A percentile compares a stretch with the other conserved stretches of the same genome.
phyloP scores from a whole-genome alignment of 2,329 filamentous ascomycete genomes.

The Aspergillus sp. region DNA sequence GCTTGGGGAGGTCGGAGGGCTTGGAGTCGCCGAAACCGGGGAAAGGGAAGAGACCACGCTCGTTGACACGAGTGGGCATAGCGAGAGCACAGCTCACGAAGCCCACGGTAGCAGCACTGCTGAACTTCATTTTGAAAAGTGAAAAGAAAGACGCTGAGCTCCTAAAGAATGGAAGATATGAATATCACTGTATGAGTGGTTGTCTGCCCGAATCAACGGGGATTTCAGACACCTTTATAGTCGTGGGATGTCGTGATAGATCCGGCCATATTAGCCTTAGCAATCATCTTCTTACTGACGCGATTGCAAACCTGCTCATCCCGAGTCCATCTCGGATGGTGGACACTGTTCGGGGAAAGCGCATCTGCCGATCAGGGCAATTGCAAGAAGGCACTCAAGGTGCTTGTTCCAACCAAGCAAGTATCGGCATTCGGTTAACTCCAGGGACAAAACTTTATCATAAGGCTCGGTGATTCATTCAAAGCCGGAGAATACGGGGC shows the following conservation, averaged over 20 bases:
- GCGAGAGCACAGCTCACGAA: constrained; percentile 1
- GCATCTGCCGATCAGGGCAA: not conserved
- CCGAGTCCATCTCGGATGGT: not conserved
- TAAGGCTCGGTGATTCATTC: not conserved
- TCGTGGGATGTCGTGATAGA: not conserved
- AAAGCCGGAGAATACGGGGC: not conserved
- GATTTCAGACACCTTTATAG: not conserved
- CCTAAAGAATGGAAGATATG: not conserved
- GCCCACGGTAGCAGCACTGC: not conserved
- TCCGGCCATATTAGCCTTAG: not conserved
- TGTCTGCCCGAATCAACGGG: not conserved
- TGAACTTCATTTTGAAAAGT: constrained; percentile 1
- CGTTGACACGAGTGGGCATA: not conserved
- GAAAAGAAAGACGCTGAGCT: not conserved
- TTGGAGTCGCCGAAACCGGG: not conserved
- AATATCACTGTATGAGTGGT: not conserved
- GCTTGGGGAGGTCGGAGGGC: not conserved
- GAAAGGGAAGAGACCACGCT: not conserved
- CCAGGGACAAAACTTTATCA: not conserved
- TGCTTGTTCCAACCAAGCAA: not conserved
- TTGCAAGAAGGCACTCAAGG: not conserved
- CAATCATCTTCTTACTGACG: not conserved
- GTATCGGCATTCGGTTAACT: not conserved
- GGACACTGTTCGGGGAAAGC: not conserved
- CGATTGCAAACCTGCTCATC: not conserved